A percentile compares a stretch with the other conserved stretches of the same genome.
These are phyloP conservation scores for Cucumis cinereus DNA, from an alignment of 306 rosid genomes.

Conservation along the genomic window DNA sequence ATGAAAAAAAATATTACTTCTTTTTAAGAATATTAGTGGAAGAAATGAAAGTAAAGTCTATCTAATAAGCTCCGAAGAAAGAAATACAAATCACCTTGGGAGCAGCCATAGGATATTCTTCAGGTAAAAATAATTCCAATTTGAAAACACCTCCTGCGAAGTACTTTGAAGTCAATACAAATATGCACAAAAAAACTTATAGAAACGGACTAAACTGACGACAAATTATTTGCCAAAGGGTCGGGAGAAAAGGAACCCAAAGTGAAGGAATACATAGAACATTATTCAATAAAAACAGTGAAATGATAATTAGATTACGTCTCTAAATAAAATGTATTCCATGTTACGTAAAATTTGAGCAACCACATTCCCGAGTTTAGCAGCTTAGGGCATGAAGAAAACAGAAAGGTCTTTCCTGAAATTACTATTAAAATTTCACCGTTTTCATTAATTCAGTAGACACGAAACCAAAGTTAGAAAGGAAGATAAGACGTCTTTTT, in stretches of 20 bases:
- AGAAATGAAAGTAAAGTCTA: neutral
- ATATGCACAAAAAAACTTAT: neutral
- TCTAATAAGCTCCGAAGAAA: constrained; percentile 6
- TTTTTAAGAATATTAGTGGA: neutral
- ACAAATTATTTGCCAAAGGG: neutral
- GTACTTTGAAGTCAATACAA: neutral
- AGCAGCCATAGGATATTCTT: constrained; percentile 99
- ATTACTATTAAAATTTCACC: neutral
- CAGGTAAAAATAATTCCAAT: constrained; percentile 91
- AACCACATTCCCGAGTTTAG: neutral
- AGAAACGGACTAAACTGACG: neutral
- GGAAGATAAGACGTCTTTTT: neutral
- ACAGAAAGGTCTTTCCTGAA: neutral
- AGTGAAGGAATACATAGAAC: neutral
- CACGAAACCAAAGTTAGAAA: neutral
- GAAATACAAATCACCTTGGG: constrained; percentile 59
- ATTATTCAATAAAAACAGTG: neutral
- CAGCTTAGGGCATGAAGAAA: neutral
- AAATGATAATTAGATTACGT: neutral
- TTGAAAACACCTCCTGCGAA: constrained; percentile 86
- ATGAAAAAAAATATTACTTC: neutral
- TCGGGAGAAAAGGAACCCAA: neutral
- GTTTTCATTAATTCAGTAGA: neutral
- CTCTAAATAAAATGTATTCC: neutral
- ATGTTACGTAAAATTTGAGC: neutral